Conservation (phyloP, 768 basidiomycete genomes). For the Lentinula sp. region DNA sequence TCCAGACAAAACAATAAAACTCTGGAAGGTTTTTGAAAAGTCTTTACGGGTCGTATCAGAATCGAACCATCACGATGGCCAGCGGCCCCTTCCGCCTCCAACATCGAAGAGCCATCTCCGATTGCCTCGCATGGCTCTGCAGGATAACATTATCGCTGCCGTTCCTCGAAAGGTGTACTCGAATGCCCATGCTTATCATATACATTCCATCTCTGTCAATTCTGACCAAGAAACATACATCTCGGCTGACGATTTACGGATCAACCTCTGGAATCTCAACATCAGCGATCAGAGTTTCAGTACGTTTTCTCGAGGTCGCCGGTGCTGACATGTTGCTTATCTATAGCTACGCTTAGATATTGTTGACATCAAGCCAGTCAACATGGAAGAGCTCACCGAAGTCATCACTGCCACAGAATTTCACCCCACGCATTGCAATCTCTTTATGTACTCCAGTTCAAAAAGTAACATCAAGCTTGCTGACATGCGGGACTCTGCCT, state of each 20-base stretch:
- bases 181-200: constrained; percentile 99
- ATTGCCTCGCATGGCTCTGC: constrained; percentile 86
- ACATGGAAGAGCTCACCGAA: constrained; percentile 99
- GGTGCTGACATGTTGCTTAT: constrained; percentile 1
- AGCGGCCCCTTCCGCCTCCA: constrained; percentile 63
- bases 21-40: constrained; percentile 99
- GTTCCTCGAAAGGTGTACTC: constrained; percentile 98
- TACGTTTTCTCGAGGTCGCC: constrained; percentile 35
- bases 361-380: constrained; percentile 98
- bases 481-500: constrained; percentile 96
- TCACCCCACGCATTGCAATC: constrained; percentile 94
- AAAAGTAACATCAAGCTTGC: constrained; percentile 99
- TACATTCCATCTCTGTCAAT: constrained; percentile 99
- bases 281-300: constrained; percentile 99
- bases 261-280: constrained; percentile 98
- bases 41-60: constrained; percentile 92
- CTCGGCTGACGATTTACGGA: constrained; percentile 94
- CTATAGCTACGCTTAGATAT: constrained; percentile 60
- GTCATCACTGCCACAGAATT: constrained; percentile 99
- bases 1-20: constrained; percentile 98
- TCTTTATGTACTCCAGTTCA: constrained; percentile 99
- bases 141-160: constrained; percentile 98
- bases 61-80: constrained; percentile 87
- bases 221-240: constrained; percentile 99
- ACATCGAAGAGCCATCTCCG: constrained; percentile 55